These are phyloP conservation scores for Emmonsia crescens DNA, from an alignment of 2,329 filamentous ascomycete genomes.

Conservation along the genomic window DNA sequence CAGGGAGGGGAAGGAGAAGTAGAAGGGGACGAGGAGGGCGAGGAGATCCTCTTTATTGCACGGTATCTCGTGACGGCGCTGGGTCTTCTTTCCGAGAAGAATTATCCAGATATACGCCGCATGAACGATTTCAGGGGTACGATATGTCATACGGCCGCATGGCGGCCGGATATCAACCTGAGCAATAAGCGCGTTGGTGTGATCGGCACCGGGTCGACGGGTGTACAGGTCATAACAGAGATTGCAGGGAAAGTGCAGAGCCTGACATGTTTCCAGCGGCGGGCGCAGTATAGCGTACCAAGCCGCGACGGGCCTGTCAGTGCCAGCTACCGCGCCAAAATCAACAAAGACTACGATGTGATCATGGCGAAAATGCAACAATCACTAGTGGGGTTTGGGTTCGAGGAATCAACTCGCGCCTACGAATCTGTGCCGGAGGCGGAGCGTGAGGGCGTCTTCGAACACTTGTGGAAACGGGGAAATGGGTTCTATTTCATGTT, in stretches of 20 bases:
- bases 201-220: background rate
- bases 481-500: background rate
- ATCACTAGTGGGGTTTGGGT: background rate
- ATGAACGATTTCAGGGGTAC: background rate
- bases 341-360: background rate
- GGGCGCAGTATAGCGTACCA: background rate
- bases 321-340: background rate
- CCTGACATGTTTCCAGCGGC: background rate
- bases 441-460: background rate
- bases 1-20: background rate
- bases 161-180: background rate
- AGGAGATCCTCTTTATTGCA: background rate
- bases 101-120: background rate
- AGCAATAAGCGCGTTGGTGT: background rate
- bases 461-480: background rate
- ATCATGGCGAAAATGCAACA: background rate
- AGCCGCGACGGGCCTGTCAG: background rate
- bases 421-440: background rate
- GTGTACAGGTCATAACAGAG: background rate
- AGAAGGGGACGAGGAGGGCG: background rate
- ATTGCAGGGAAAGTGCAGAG: background rate
- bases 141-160: background rate
- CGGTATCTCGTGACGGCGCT: background rate
- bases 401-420: background rate
- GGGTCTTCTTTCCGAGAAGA: background rate